These are phyloP conservation scores for Pseudogymnoascus destructans DNA, from an alignment of 2,329 filamentous ascomycete genomes.

Conservation along the genomic window DNA sequence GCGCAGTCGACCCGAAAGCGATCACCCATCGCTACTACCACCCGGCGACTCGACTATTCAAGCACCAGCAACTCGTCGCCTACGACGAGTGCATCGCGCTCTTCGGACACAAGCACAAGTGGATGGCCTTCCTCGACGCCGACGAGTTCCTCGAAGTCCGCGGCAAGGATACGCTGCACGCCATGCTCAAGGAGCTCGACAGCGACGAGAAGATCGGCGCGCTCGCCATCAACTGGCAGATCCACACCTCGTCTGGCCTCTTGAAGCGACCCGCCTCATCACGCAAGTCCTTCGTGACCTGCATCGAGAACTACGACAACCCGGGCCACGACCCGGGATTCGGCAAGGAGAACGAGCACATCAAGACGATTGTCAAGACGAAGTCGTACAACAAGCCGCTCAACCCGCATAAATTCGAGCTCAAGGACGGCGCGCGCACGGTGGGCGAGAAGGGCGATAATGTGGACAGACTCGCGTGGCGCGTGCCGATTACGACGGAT, in stretches of 20 bases:
- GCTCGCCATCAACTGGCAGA: slow-evolving; percentile 25
- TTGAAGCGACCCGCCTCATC: slow-evolving; percentile 19
- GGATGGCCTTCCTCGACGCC: slow-evolving; percentile 25
- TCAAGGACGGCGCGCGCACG: slow-evolving; percentile 15
- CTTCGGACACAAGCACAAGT: slow-evolving; percentile 22
- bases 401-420: slow-evolving; percentile 21
- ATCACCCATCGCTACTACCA: slow-evolving; percentile 20
- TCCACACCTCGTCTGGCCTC: slow-evolving; percentile 24
- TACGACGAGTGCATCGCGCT: slow-evolving; percentile 19
- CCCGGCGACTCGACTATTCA: slow-evolving; percentile 6
- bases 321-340: slow-evolving; percentile 12
- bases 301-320: slow-evolving; percentile 19
- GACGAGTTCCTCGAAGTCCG: slow-evolving; percentile 26
- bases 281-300: slow-evolving; percentile 24
- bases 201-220: slow-evolving; percentile 22
- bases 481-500: slow-evolving; percentile 23
- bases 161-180: slow-evolving; percentile 19
- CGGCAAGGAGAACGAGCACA: slow-evolving; percentile 22
- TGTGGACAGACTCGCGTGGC: slow-evolving; percentile 16
- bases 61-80: slow-evolving; percentile 16
- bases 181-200: slow-evolving; percentile 22
- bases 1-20: slow-evolving; percentile 15
- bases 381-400: slow-evolving; percentile 15
- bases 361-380: slow-evolving; percentile 26
- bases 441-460: slow-evolving; percentile 23